These are phyloP conservation scores for Colletotrichum sp. DNA, from an alignment of 2,329 filamentous ascomycete species.

Conservation along the genomic window DNA sequence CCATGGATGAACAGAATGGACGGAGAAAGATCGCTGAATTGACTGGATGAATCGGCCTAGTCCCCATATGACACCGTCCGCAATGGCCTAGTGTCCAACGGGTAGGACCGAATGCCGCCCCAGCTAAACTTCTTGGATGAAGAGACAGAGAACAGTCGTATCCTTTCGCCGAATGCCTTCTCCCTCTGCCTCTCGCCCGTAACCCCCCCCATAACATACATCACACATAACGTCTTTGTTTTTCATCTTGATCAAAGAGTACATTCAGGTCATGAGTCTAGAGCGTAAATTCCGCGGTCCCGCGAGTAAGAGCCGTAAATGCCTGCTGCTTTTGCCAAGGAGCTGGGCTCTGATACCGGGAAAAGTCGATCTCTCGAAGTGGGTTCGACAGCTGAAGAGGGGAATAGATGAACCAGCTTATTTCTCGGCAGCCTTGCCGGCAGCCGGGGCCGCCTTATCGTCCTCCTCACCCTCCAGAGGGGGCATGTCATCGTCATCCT, in stretches of 20 bases:
- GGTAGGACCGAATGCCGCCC: background rate
- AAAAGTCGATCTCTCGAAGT: background rate
- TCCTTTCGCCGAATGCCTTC: background rate
- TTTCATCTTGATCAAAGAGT: constrained; percentile 13
- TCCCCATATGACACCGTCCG: background rate
- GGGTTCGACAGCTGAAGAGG: background rate
- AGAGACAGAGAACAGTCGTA: background rate
- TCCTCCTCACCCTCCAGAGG: constrained; percentile 70
- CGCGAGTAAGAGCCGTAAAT: background rate
- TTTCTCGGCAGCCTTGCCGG: constrained; percentile 18
- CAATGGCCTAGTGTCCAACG: background rate
- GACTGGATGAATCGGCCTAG: background rate
- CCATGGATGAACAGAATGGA: background rate
- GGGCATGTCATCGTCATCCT: constrained; percentile 84
- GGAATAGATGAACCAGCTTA: background rate
- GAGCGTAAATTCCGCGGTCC: constrained; percentile 3
- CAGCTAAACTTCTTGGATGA: background rate
- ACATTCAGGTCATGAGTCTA: constrained; percentile 21
- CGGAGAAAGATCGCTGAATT: background rate
- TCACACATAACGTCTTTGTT: constrained; percentile 1
- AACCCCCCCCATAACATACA: background rate
- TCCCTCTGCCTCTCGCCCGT: background rate
- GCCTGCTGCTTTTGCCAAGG: background rate
- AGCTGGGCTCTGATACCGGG: background rate
- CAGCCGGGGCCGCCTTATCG: constrained; percentile 40